A percentile compares a stretch with the other conserved stretches of the same genome.
These are phyloP conservation scores for Hypholoma fasciculare DNA, from an alignment of 768 basidiomycete species.

Conservation along the genomic window DNA sequence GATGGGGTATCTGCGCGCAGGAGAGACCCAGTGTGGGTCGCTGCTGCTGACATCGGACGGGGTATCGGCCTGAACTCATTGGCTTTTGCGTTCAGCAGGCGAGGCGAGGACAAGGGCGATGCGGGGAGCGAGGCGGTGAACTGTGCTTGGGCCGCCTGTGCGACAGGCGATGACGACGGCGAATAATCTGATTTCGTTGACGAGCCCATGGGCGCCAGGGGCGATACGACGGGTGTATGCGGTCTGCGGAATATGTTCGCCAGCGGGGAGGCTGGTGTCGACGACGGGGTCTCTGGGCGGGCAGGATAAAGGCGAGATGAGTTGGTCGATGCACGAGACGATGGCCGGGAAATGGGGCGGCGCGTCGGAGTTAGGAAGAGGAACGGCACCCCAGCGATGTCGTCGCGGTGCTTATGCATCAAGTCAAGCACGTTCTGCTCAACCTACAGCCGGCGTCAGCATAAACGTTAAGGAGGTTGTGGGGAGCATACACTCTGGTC, in stretches of 20 bases:
- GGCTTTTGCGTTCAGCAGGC: conserved; percentile 87
- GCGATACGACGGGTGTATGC: conserved; percentile 78
- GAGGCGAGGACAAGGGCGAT: conserved; percentile 83
- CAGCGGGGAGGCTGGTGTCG: conserved; percentile 77
- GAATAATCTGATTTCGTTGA: conserved; percentile 51
- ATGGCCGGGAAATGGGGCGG: conserved; percentile 77
- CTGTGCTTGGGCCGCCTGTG: conserved; percentile 60
- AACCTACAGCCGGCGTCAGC: conserved; percentile 44
- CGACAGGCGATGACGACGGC: conserved; percentile 68
- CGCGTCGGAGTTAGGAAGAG: conserved; percentile 79
- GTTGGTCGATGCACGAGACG: conserved; percentile 75
- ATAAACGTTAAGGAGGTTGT: conserved; percentile 5
- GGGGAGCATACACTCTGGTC: conserved; percentile 58
- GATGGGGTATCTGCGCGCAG: conserved; percentile 80
- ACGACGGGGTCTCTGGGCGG: conserved; percentile 75
- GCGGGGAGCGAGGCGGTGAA: conserved; percentile 81
- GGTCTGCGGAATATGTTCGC: conserved; percentile 74
- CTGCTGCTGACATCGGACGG: conserved; percentile 76
- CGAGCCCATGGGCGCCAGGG: conserved; percentile 57
- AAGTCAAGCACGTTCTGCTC: conserved; percentile 91
- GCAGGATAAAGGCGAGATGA: conserved; percentile 59
- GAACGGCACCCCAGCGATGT: conserved; percentile 80
- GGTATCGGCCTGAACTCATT: conserved; percentile 85
- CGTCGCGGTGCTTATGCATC: conserved; percentile 94
- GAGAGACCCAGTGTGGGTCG: conserved; percentile 51